Percentiles rank a stretch among this genome's conserved stretches.
Evolutionary conservation across 2,329 filamentous ascomycete species (phyloP).

Genomic region (Clonostachys rhizophaga): DNA sequence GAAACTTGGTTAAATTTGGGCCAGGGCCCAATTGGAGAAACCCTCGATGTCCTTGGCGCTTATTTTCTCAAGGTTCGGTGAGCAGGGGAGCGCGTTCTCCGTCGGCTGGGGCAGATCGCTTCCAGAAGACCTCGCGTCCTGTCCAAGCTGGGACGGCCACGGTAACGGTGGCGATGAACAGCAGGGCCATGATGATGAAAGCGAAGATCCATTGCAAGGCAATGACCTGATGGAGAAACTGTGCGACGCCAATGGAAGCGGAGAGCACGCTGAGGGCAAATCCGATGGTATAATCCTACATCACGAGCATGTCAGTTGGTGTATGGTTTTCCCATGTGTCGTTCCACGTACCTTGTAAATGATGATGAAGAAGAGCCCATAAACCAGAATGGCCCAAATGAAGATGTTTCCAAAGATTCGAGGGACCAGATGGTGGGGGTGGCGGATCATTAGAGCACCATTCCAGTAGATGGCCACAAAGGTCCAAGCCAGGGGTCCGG

Average conservation of each 20-base stretch:
- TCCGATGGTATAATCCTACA: slow-evolving; percentile 67
- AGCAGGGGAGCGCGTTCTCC: slow-evolving; percentile 59
- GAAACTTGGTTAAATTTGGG: too few species aligned
- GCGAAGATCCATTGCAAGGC: slow-evolving; percentile 62
- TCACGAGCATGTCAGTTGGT: slow-evolving; percentile 5
- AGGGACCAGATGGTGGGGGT: slow-evolving; percentile 62
- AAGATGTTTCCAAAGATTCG: slow-evolving; percentile 81
- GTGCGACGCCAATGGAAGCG: slow-evolving; percentile 71
- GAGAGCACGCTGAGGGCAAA: slow-evolving; percentile 71
- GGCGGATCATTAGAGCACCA: slow-evolving; percentile 74
- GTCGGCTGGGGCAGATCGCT: slow-evolving; percentile 35
- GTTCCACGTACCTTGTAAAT: slow-evolving; percentile 57
- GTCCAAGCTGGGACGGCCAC: slow-evolving; percentile 52
- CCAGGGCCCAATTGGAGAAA: too few species aligned
- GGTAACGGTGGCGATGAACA: slow-evolving; percentile 20
- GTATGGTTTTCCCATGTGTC: slow-evolving; percentile 1
- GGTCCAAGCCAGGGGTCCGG: slow-evolving; percentile 77
- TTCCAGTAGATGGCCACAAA: slow-evolving; percentile 87
- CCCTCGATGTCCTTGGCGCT: too few species aligned
- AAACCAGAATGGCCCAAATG: slow-evolving; percentile 77
- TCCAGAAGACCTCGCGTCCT: slow-evolving; percentile 51
- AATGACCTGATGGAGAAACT: slow-evolving; percentile 68
- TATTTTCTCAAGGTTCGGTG: slow-evolving; percentile 24
- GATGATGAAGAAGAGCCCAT: slow-evolving; percentile 72
- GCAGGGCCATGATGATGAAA: slow-evolving; percentile 21